phyloP scores from a whole-genome alignment of 495 filamentous ascomycete species.

The Aspergillus taichungensis region DNA sequence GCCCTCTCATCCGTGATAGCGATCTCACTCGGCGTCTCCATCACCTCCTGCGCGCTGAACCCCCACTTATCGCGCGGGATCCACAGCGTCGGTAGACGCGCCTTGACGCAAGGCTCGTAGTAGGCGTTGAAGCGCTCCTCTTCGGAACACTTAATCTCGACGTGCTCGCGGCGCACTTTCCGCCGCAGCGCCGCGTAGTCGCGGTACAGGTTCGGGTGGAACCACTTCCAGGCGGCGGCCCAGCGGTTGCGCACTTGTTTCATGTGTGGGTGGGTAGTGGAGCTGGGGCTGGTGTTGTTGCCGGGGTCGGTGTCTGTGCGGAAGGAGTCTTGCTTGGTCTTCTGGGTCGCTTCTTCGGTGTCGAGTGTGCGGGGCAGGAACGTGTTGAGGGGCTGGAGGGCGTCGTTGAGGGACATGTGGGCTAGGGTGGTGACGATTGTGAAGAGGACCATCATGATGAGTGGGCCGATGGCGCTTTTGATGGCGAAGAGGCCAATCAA shows the following conservation, averaged over 20 bases:
- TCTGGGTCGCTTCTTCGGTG: slow-evolving; percentile 34
- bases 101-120: slow-evolving; percentile 57
- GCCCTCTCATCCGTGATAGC: slow-evolving; percentile 56
- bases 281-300: slow-evolving; percentile 12
- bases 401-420: slow-evolving; percentile 66
- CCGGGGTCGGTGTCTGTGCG: too few species aligned
- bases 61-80: slow-evolving; percentile 59
- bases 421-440: slow-evolving; percentile 68
- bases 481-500: slow-evolving; percentile 80
- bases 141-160: slow-evolving; percentile 41
- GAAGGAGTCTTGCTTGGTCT: slow-evolving; percentile 22
- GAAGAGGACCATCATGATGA: slow-evolving; percentile 72
- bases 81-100: slow-evolving; percentile 54
- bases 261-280: background rate
- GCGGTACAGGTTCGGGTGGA: slow-evolving; percentile 67
- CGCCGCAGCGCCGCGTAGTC: slow-evolving; percentile 61
- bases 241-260: background rate
- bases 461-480: slow-evolving; percentile 57
- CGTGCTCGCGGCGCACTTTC: slow-evolving; percentile 54
- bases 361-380: slow-evolving; percentile 58
- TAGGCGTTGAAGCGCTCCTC: slow-evolving; percentile 53
- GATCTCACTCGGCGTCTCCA: slow-evolving; percentile 42
- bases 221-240: slow-evolving; percentile 51
- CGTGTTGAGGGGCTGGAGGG: slow-evolving; percentile 63
- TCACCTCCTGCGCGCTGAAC: slow-evolving; percentile 53